phyloP scores from a whole-genome alignment of 2,329 filamentous ascomycete species.

The Diaporthe nobilis region DNA sequence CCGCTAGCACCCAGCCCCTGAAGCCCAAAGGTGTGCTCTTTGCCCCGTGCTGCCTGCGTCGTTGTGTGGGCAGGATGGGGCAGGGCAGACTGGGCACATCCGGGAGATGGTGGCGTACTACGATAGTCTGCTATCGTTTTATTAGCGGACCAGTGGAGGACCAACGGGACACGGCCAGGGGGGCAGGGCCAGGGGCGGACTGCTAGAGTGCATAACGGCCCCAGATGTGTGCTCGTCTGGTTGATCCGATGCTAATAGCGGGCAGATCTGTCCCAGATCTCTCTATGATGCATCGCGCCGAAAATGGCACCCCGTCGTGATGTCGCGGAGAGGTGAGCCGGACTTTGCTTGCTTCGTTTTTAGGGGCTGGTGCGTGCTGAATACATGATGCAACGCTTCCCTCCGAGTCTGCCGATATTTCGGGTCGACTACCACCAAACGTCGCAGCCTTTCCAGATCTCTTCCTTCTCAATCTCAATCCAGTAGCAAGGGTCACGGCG shows the following conservation, averaged over 20 bases:
- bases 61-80: neutral
- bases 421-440: neutral
- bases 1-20: slow-evolving; percentile 19
- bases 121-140: slow-evolving; percentile 5
- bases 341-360: slow-evolving; percentile 4
- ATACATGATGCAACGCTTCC: slow-evolving; percentile 25
- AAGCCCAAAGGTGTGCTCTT: neutral
- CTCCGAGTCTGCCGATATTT: slow-evolving; percentile 19
- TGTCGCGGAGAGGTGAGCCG: slow-evolving; percentile 12
- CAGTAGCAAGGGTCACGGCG: slow-evolving; percentile 14
- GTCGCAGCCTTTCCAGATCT: slow-evolving; percentile 13
- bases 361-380: neutral
- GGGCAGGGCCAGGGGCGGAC: slow-evolving; percentile 12
- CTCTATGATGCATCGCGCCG: slow-evolving; percentile 6
- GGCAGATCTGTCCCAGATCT: slow-evolving; percentile 29
- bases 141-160: slow-evolving; percentile 22
- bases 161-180: slow-evolving; percentile 2
- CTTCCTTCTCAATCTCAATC: neutral
- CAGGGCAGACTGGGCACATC: neutral
- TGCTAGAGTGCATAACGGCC: slow-evolving; percentile 28
- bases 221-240: slow-evolving; percentile 24
- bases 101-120: slow-evolving; percentile 1
- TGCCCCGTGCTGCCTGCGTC: neutral
- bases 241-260: slow-evolving; percentile 23
- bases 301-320: slow-evolving; percentile 27